Percentiles rank a stretch among this genome's conserved stretches.
Evolutionary conservation across 2,329 filamentous ascomycete genomes (phyloP).

Genomic region (Colletotrichum viniferum): DNA sequence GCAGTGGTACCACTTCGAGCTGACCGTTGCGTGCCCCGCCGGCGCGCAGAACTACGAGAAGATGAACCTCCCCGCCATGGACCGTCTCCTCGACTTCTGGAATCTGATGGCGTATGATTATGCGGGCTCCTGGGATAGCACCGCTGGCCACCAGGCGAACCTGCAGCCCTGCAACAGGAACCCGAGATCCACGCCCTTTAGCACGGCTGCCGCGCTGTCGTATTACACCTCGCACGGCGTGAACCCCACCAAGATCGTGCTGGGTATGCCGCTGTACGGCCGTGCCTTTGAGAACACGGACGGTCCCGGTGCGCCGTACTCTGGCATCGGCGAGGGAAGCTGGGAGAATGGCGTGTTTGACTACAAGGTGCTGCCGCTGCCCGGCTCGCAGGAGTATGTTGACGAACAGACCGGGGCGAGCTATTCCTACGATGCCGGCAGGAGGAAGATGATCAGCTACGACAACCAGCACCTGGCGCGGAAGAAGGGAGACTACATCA

Average conservation of each 20-base stretch:
- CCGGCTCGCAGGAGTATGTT: constrained; percentile 65
- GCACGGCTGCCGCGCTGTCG: constrained; percentile 71
- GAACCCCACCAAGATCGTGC: constrained; percentile 72
- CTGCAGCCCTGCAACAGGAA: constrained; percentile 64
- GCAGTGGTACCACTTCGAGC: constrained; percentile 60
- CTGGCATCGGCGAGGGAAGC: constrained; percentile 76
- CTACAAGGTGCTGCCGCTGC: constrained; percentile 81
- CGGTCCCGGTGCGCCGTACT: constrained; percentile 72
- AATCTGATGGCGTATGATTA: constrained; percentile 91
- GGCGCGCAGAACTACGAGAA: constrained; percentile 66
- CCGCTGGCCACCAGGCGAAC: constrained; percentile 81
- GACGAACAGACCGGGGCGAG: constrained; percentile 72
- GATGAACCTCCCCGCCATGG: constrained; percentile 68
- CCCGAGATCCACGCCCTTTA: constrained; percentile 77
- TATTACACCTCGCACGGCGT: constrained; percentile 73
- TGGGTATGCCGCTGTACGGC: constrained; percentile 93
- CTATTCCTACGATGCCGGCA: constrained; percentile 74
- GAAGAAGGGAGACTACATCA: constrained; percentile 75
- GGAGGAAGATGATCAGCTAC: constrained; percentile 77
- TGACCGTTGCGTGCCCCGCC: constrained; percentile 69
- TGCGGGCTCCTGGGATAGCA: constrained; percentile 79
- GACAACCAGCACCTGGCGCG: constrained; percentile 72
- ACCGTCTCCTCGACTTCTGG: constrained; percentile 73
- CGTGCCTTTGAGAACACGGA: constrained; percentile 81
- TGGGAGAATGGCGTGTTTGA: constrained; percentile 90